Evolutionary conservation across 163 green algal genomes (phyloP), one percentile per base, ranked within the genome.

Genomic region (Chlamydomonas reinhardtii): DNA sequence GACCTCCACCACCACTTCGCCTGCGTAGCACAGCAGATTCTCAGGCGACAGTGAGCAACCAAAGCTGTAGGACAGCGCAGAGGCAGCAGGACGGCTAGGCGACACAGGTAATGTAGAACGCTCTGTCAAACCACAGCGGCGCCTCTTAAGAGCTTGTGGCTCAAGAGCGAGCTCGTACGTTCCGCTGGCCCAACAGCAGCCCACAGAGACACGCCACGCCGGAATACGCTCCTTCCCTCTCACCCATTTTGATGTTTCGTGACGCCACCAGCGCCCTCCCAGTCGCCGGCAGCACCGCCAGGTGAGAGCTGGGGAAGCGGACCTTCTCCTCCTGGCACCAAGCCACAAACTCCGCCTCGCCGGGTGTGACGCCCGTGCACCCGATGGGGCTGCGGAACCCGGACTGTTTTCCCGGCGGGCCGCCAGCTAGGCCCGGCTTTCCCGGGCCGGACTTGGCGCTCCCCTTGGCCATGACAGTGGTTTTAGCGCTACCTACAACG

Each of bases 1-100:
- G 29, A 93, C 88, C 74, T 93, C 90, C 19, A 94, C 88, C 25
- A 92, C 91, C 14, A 91, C 82, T 64, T 92, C 86, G 0, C 66
- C 79, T 85, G 79, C 11, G 61, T 12, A 4, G 12, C 39, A 8
- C 39, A 48, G 39, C 39, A 48, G 39, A 48, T 8, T n/a, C n/a
- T n/a, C n/a, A n/a, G n/a, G n/a, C n/a, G n/a, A n/a, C n/a, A n/a
- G n/a, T n/a, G n/a, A n/a, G n/a, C n/a, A n/a, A n/a, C n/a, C n/a
- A n/a, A n/a, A n/a, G n/a, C n/a, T n/a, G n/a, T n/a, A n/a, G n/a
- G n/a, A n/a, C n/a, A n/a, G 43, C 39, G 8, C 39, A 48, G 39
- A 48, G 39, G 39, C 39, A 48, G 39, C 39, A n/a, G n/a, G n/a
- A 48, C 39, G 39, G 39, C 39, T 48, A 48, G 39, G 39, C 39